Percentiles rank a stretch among this genome's conserved stretches.
Conservation (phyloP, 2,329 filamentous ascomycete genomes). For the Neobulgaria alba region DNA sequence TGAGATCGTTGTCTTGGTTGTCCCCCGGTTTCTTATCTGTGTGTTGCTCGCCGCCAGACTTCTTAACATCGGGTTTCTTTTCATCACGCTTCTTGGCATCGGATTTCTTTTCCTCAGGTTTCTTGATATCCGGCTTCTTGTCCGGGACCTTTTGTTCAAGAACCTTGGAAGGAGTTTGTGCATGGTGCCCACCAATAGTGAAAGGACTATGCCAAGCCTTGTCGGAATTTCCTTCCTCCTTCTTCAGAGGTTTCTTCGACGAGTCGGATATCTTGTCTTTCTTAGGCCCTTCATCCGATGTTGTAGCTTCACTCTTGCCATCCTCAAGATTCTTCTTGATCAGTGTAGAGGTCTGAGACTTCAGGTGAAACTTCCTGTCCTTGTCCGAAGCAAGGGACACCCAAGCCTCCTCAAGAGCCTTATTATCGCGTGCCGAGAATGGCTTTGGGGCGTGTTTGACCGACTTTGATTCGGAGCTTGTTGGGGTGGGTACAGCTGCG, state of each 20-base stretch:
- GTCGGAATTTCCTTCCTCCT: not conserved
- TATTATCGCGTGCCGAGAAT: conserved; percentile 72
- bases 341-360: too few relatives aligned
- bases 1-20: too few relatives aligned
- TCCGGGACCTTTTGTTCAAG: too few relatives aligned
- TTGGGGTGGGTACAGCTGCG: conserved; percentile 44
- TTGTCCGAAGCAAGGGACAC: conserved; percentile 37
- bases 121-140: too few relatives aligned
- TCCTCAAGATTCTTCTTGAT: not conserved
- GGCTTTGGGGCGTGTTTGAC: conserved; percentile 59
- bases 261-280: not conserved
- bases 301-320: not conserved
- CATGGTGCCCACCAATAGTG: not conserved
- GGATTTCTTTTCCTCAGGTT: not conserved
- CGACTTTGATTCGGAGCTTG: conserved; percentile 40
- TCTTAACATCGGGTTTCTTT: too few relatives aligned
- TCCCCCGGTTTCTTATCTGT: too few relatives aligned
- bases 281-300: not conserved
- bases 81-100: too few relatives aligned
- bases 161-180: too few relatives aligned
- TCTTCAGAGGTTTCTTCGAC: not conserved
- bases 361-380: not conserved
- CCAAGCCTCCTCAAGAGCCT: conserved; percentile 73
- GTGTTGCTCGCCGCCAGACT: too few relatives aligned
- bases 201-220: not conserved